These are phyloP conservation scores for Leccinum pellstonianum DNA, from an alignment of 768 basidiomycete genomes.

Conservation along the genomic window DNA sequence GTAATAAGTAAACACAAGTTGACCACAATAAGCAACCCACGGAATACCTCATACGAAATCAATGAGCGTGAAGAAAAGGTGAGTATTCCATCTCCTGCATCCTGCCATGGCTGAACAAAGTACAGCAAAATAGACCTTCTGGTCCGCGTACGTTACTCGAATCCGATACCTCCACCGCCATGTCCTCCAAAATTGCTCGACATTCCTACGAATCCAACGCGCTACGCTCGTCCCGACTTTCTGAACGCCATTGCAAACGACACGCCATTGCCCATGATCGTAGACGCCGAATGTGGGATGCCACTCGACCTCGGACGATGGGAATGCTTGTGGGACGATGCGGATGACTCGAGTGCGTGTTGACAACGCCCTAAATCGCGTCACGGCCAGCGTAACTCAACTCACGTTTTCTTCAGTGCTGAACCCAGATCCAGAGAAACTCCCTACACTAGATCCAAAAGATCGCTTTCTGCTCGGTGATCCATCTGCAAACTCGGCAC, in stretches of 20 bases:
- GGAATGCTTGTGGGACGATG: conserved; percentile 81
- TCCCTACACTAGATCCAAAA: conserved; percentile 66
- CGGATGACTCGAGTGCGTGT: conserved; percentile 56
- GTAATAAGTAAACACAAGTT: conserved; percentile 15
- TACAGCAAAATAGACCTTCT: conserved; percentile 82
- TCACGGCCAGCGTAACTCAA: neutral
- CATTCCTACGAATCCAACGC: conserved; percentile 84
- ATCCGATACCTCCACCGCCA: conserved; percentile 93
- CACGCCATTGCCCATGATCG: conserved; percentile 88
- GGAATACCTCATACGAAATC: conserved; percentile 3
- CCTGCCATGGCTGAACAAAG: neutral
- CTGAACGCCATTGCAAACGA: conserved; percentile 78
- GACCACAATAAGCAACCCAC: conserved; percentile 6
- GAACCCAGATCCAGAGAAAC: conserved; percentile 63
- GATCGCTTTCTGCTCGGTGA: conserved; percentile 78
- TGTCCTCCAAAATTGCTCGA: conserved; percentile 95
- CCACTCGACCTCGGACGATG: conserved; percentile 84
- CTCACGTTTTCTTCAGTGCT: conserved; percentile 37
- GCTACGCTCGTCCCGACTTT: conserved; percentile 86
- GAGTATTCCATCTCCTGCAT: neutral
- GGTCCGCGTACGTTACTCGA: conserved; percentile 89
- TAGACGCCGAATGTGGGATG: conserved; percentile 97
- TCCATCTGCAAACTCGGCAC: conserved; percentile 42
- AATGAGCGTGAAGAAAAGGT: conserved; percentile 64
- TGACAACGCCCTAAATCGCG: neutral